Base-by-base conservation (phyloP, 1,284 basidiomycete genomes). In the Rhodotorula glutinis region DNA sequence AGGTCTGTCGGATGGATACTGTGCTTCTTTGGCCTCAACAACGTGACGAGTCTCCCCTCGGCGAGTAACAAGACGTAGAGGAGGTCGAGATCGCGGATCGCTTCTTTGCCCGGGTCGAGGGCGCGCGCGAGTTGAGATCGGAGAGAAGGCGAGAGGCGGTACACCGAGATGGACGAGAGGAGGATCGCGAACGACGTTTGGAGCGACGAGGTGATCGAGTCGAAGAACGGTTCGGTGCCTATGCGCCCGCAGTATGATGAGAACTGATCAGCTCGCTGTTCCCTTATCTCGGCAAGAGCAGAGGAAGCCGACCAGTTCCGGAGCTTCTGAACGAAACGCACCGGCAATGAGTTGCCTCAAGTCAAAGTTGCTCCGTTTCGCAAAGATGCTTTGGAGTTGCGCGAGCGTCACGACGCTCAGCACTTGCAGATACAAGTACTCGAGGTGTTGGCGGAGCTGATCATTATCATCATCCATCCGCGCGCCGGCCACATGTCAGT, bases 401-500 rank as follows among this genome's bases (percentile, higher is more conserved):
- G 88, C 83, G 2, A 86, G 88, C 0, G 92, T 90, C 43, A 98
- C 86, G 33, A 97, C 87, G 71, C 90, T 93, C 56, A 97, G 79
- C 58, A 98, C 90, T 79, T 96, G 93, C 5, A 95, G 82, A 77
- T 98, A 89, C 14, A 98, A 83, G 79, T 95, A 94, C 78, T 98
- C 94, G 71, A 98, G 85, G 81, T 98, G 95, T 55, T 87, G 86
- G 56, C 93, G 86, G 71, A 90, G 88, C 93, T 96, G 86, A n/a
- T 9, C 0, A 14, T 23, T 13, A 7, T 16, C 1, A 17, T 25
- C 1, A 25, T n/a, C n/a, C n/a, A n/a, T n/a, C n/a, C n/a, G n/a
- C n/a, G n/a, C n/a, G n/a, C n/a, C n/a, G n/a, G n/a, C n/a, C n/a
- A n/a, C n/a, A n/a, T n/a, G n/a, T n/a, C n/a, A n/a, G n/a, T n/a